These are phyloP conservation scores for Myriangium duriaei DNA, from an alignment of 2,329 filamentous ascomycete genomes.

Conservation along the genomic window DNA sequence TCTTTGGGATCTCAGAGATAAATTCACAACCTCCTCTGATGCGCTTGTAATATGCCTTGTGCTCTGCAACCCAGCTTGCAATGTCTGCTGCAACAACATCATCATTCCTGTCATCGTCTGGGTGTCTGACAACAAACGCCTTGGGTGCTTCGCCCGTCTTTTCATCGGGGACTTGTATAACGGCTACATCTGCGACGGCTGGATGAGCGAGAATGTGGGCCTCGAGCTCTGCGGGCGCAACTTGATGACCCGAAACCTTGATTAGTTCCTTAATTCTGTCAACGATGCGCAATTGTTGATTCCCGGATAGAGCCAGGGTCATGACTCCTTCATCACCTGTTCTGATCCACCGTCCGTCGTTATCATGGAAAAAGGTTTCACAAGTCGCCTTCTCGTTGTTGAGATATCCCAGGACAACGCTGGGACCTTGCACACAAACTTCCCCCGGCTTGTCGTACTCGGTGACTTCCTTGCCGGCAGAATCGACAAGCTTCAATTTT, in stretches of 20 bases:
- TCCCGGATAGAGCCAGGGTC: slow-evolving; percentile 13
- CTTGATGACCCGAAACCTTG: slow-evolving; percentile 18
- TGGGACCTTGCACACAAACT: slow-evolving; percentile 63
- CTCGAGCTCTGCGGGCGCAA: slow-evolving; percentile 68
- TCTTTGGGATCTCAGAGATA: slow-evolving; percentile 40
- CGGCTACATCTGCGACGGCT: slow-evolving; percentile 63
- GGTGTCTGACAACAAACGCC: slow-evolving; percentile 51
- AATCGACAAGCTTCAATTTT: slow-evolving; percentile 50
- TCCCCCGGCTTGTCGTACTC: slow-evolving; percentile 64
- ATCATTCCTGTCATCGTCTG: not conserved
- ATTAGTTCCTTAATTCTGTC: slow-evolving; percentile 41
- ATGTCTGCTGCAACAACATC: slow-evolving; percentile 29
- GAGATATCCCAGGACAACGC: slow-evolving; percentile 69
- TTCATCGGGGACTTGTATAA: slow-evolving; percentile 60
- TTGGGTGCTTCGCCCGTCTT: slow-evolving; percentile 50
- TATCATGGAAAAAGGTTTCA: slow-evolving; percentile 75
- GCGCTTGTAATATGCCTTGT: slow-evolving; percentile 52
- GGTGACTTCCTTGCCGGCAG: slow-evolving; percentile 54
- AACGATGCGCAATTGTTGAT: slow-evolving; percentile 50
- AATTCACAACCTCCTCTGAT: slow-evolving; percentile 48
- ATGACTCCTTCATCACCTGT: slow-evolving; percentile 79
- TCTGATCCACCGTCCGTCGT: slow-evolving; percentile 50
- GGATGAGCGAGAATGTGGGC: slow-evolving; percentile 65
- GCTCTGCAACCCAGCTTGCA: slow-evolving; percentile 45
- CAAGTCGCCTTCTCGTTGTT: slow-evolving; percentile 70